A percentile compares a stretch with the other conserved stretches of the same genome.
phyloP scores from a whole-genome alignment of 768 basidiomycete species.

The Pulveroboletus sp. region DNA sequence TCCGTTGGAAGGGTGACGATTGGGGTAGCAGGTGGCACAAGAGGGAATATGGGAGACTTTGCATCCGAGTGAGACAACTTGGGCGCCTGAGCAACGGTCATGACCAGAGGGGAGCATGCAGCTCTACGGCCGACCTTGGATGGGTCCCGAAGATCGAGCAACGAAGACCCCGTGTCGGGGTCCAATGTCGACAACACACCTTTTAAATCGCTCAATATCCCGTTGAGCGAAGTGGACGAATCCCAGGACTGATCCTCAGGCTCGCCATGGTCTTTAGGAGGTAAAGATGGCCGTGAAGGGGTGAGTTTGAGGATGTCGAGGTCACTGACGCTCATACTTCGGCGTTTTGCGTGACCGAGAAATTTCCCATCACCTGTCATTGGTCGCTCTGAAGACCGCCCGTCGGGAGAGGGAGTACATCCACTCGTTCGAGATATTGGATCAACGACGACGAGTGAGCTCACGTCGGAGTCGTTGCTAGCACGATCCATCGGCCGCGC shows the following conservation, averaged over 20 bases:
- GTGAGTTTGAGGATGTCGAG: conserved; percentile 48
- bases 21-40: conserved; percentile 16
- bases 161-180: conserved; percentile 42
- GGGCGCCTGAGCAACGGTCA: conserved; percentile 30
- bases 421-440: conserved; percentile 37
- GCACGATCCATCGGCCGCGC: conserved; percentile 30
- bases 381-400: conserved; percentile 25
- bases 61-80: conserved; percentile 14
- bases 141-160: conserved; percentile 64
- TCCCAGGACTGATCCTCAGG: conserved; percentile 37
- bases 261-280: conserved; percentile 26
- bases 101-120: conserved; percentile 33
- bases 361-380: conserved; percentile 25
- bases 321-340: conserved; percentile 73
- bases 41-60: conserved; percentile 19
- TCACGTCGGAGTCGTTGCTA: conserved; percentile 46
- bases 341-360: conserved; percentile 42
- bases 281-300: conserved; percentile 35
- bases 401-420: conserved; percentile 29
- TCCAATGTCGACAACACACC: conserved; percentile 68
- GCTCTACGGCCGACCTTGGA: conserved; percentile 50
- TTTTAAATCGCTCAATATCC: conserved; percentile 68
- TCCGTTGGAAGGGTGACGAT: conserved; percentile 24
- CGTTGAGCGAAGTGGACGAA: conserved; percentile 43
- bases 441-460: conserved; percentile 56